A percentile compares a stretch with the other conserved stretches of the same genome.
phyloP scores from a whole-genome alignment of 2,329 filamentous ascomycete genomes.

The Aspergillus sp. region DNA sequence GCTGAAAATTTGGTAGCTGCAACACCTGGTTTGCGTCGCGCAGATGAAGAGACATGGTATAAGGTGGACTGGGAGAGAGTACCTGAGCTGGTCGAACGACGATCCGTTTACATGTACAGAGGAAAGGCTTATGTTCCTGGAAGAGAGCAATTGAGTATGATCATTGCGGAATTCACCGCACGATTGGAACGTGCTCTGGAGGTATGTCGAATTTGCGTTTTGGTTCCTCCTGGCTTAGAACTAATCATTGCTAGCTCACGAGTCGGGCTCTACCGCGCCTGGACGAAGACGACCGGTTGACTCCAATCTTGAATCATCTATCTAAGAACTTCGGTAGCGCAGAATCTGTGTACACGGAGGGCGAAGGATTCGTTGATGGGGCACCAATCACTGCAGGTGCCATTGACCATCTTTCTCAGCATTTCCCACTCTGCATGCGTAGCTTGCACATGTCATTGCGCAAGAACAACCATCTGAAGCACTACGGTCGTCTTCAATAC shows the following conservation, averaged over 20 bases:
- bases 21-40: slow-evolving; percentile 43
- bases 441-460: slow-evolving; percentile 81
- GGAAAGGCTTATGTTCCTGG: slow-evolving; percentile 91
- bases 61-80: slow-evolving; percentile 96
- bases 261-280: slow-evolving; percentile 85
- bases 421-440: slow-evolving; percentile 93
- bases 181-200: slow-evolving; percentile 78
- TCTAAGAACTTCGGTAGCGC: slow-evolving; percentile 94
- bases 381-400: slow-evolving; percentile 72
- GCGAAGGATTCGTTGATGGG: slow-evolving; percentile 61
- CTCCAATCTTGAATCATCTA: slow-evolving; percentile 72
- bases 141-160: slow-evolving; percentile 81
- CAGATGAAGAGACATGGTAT: slow-evolving; percentile 84
- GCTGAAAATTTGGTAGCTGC: slow-evolving; percentile 58
- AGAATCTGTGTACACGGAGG: slow-evolving; percentile 71
- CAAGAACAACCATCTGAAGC: slow-evolving; percentile 85
- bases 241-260: slow-evolving; percentile 58
- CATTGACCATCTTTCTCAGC: slow-evolving; percentile 71
- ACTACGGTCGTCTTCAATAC: slow-evolving; percentile 90
- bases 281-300: slow-evolving; percentile 91
- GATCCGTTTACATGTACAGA: slow-evolving; percentile 68
- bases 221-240: slow-evolving; percentile 2
- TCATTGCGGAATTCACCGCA: slow-evolving; percentile 78
- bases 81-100: slow-evolving; percentile 77
- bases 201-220: slow-evolving; percentile 43